Conservation (phyloP, 495 filamentous ascomycete genomes). For the Penicillium salamii region DNA sequence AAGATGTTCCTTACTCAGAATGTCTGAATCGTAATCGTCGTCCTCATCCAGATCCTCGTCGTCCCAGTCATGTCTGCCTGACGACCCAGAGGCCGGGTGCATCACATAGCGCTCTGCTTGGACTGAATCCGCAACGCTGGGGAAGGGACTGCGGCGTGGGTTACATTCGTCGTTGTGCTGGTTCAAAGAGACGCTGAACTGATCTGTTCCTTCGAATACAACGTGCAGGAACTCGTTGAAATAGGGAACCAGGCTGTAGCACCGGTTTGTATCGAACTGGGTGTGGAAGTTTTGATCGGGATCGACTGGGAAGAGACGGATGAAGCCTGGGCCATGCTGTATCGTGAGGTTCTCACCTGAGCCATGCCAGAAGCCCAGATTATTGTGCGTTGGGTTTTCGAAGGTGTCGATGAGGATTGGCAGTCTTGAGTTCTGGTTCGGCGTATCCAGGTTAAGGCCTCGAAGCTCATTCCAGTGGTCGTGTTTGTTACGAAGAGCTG, state of each 20-base stretch:
- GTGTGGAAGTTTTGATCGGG: constrained; percentile 70
- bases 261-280: constrained; percentile 53
- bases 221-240: constrained; percentile 63
- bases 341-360: constrained; percentile 57
- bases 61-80: not conserved
- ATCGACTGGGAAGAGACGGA: constrained; percentile 63
- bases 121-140: constrained; percentile 71
- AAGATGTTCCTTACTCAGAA: constrained; percentile 17
- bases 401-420: constrained; percentile 69
- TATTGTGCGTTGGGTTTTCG: constrained; percentile 51
- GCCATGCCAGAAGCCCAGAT: constrained; percentile 70
- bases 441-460: not conserved
- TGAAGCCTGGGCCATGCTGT: constrained; percentile 44
- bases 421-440: not conserved
- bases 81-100: constrained; percentile 1
- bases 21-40: not conserved
- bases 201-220: constrained; percentile 61
- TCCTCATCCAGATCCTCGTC: not conserved
- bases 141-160: constrained; percentile 57
- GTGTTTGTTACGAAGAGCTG: not conserved
- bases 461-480: constrained; percentile 6
- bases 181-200: constrained; percentile 68
- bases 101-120: constrained; percentile 62
- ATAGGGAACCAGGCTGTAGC: constrained; percentile 59
- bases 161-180: constrained; percentile 69